Base-by-base conservation (phyloP, 345 rosid genomes). In the Mallotus nudiflorus region DNA sequence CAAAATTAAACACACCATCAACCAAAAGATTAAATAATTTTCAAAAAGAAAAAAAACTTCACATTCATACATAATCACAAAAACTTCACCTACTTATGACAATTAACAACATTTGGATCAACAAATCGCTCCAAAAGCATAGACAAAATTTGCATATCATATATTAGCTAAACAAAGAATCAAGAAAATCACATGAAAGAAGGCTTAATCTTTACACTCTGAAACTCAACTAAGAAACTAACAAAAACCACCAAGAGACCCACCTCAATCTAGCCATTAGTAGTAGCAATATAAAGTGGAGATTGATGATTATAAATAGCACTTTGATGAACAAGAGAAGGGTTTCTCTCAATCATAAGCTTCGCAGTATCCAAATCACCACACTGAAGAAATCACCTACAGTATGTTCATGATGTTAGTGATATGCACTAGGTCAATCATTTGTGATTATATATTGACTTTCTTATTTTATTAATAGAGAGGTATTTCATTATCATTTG, bases 251-350 rank as follows among this genome's bases (percentile, higher is more conserved):
- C 40, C 49, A 52, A 64, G 31, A 51, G 31, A 12, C 65, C 67
- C 56, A 95, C 99, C 97, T 95, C 91, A 89, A 92, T 88, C 96
- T 87, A 96, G 83, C 94, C 99, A 86, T 81, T 89, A 62, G 97
- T 93, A 73, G 99, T 97, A 65, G 99, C 97, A 64, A 95, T 79
- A 74, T 95, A 98, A 62, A 95, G 89, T 48, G 85, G 73, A 70
- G 92, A 95, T 80, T 92, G 93, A 51, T 91, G 94, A 86, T 90
- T 96, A 77, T 90, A 88, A 46, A 80, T 62, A 75, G 91, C 87
- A 24, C 85, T 83, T 51, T 88, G 86, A 50, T 78, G 72, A 60
- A 86, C 60, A 24, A 89, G 83, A 68, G 73, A 72, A 3, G 98
- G 86, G 55, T 96, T 89, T 76, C 80, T 64, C 72, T 71, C 74